Percentiles rank a stretch among this genome's conserved stretches.
Conservation (phyloP, 2,329 filamentous ascomycete species). For the Penicillium expansum region DNA sequence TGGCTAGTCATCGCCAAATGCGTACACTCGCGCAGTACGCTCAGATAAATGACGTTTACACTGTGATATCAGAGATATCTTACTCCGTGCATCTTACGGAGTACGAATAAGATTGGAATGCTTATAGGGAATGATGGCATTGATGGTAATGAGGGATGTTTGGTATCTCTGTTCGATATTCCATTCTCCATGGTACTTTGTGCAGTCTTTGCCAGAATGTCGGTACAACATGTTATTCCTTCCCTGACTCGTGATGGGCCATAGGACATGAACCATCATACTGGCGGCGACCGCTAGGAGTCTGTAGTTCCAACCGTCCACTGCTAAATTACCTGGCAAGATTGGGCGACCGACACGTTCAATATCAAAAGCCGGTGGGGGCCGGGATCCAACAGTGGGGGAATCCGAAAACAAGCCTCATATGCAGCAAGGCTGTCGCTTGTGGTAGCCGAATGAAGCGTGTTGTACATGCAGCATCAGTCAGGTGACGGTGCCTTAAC, state of each 20-base stretch:
- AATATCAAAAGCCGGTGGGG: background rate
- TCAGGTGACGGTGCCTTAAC: conserved; percentile 15
- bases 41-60: conserved; percentile 5
- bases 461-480: conserved; percentile 10
- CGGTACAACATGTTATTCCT: background rate
- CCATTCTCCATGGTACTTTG: background rate
- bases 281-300: background rate
- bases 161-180: background rate
- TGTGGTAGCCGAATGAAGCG: background rate
- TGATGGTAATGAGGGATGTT: background rate
- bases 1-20: background rate
- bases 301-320: background rate
- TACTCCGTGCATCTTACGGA: no score
- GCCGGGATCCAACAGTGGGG: background rate
- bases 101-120: background rate
- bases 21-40: background rate
- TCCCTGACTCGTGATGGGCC: background rate
- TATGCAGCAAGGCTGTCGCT: conserved; percentile 4
- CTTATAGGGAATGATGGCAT: background rate
- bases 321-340: background rate
- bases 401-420: conserved; percentile 2
- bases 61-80: background rate
- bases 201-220: background rate
- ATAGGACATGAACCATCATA: background rate
- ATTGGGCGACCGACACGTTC: background rate